Base-by-base conservation (phyloP, 108 stramenopile species). In the Cyclotella atomus region DNA sequence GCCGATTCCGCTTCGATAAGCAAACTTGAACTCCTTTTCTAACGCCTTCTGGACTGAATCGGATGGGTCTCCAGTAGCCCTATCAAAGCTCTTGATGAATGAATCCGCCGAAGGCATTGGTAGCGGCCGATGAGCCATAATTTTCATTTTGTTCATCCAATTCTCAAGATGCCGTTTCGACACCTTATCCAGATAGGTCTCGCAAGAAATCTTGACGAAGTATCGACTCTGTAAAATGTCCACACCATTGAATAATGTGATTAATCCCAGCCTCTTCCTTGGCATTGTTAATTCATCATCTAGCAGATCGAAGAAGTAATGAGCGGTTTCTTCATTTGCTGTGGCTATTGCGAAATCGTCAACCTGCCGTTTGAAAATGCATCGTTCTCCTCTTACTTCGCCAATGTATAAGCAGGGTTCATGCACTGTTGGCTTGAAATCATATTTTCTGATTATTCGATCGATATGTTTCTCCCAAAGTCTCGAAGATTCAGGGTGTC, bases 261-360 rank as follows among this genome's bases (percentile, higher is more conserved):
- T n/a, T n/a, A n/a, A n/a, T n/a, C n/a, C n/a, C n/a, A n/a, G n/a
- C n/a, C n/a, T n/a, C n/a, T n/a, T n/a, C n/a, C n/a, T n/a, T n/a
- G n/a, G n/a, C n/a, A n/a, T n/a, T n/a, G n/a, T n/a, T n/a, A n/a
- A n/a, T n/a, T n/a, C n/a, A n/a, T n/a, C n/a, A n/a, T n/a, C n/a
- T n/a, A n/a, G n/a, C n/a, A n/a, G n/a, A 78, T 34, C 9, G 65
- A 62, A 34, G 45, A 69, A 10, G 1, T 14, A 9, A 23, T 71
- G 28, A 3, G 56, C 38, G 0, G 47, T 60, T 2, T 1, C 2
- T 0, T 46, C 43, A 20, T 16, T 15, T 20, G 59, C 12, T 0
- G 71, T 33, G 8, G 81, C 76, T 24, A 61, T 15, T 12, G 81
- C 71, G 30, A 81, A 82, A 43, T 88, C 83, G 50, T 88, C 84